Evolutionary conservation across 768 basidiomycete genomes (phyloP), one percentile per base, ranked within the genome.

Genomic region (Suillus paluster): DNA sequence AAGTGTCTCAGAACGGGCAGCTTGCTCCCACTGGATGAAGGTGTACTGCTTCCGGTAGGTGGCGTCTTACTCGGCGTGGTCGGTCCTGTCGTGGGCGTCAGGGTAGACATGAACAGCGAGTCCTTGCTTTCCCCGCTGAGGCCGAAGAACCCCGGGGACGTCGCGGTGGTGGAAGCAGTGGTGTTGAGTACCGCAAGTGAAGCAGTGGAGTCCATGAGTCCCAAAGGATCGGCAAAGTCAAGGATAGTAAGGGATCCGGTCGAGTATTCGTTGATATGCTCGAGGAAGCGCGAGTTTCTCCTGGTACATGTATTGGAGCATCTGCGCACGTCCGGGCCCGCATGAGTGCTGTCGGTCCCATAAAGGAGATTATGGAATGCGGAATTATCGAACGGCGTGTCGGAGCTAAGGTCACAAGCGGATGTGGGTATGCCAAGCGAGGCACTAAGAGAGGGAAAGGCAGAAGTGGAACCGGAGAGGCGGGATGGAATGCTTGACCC

Each of bases 1-100:
- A 75, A 61, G 27, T 67, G 72, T n/a, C 67, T 72, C 38, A 70
- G 63, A 2, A 75, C 65, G 14, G 72, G 74, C 5, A 72, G 70
- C 71, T 75, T 73, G 58, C 71, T 73, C 14, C 68, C 65, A 39
- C 65, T 63, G 8, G 65, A n/a, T 39, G 17, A n/a, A 46, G 53
- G 5, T 36, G 46, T 60, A 45, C 6, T 58, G 46, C 11, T 58
- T 23, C 1, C 17, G 9, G 39, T 45, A 41, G 9, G 56, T 23
- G 72, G 70, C 0, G 70, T 73, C 53, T 62, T 56, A 4, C 70
- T 63, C n/a, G 74, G 74, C 25, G 72, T 75, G 10, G 63, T 61
- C 0, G 74, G 74, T 11, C 63, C 61, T 1, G 64, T 54, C 11
- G 64, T 66, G 9, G 68, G 53, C 4, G 67, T 67, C 21, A 71